Evolutionary conservation across 441 rosid genomes (phyloP).

Genomic region (Aquilaria agallochum): DNA sequence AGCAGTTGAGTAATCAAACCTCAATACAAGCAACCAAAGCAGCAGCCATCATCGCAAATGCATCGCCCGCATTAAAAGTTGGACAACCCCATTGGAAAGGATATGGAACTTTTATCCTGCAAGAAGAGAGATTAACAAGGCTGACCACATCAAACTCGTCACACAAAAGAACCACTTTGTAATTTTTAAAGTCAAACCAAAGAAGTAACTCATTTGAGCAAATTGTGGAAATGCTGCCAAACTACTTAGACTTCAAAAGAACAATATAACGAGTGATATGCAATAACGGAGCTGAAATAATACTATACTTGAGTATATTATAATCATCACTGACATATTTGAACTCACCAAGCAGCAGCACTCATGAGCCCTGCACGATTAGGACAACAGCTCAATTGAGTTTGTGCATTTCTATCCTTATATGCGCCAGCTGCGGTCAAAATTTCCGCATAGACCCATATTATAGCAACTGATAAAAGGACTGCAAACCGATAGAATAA

Average conservation of each 20-base stretch:
- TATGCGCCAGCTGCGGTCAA: slow-evolving; percentile 81
- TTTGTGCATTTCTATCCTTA: slow-evolving; percentile 36
- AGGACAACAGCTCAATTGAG: slow-evolving; percentile 74
- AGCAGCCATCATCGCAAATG: slow-evolving; percentile 72
- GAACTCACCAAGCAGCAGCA: slow-evolving; percentile 69
- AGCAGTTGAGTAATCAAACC: slow-evolving; percentile 28
- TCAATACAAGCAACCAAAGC: slow-evolving; percentile 61
- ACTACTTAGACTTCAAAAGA: too few species aligned
- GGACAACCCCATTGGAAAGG: slow-evolving; percentile 88
- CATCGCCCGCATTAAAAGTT: slow-evolving; percentile 52
- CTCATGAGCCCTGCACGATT: slow-evolving; percentile 83
- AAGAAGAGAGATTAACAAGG: neutral
- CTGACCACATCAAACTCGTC: too few species aligned
- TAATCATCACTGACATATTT: neutral
- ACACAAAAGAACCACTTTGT: too few species aligned
- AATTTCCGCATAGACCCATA: slow-evolving; percentile 73
- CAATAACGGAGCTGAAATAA: too few species aligned
- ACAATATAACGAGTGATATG: too few species aligned
- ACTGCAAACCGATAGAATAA: slow-evolving; percentile 48
- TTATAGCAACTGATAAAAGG: slow-evolving; percentile 45
- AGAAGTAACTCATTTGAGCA: neutral
- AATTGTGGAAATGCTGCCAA: neutral
- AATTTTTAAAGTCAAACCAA: neutral
- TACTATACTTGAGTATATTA: too few species aligned
- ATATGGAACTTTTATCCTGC: slow-evolving; percentile 79